Evolutionary conservation across 257 asterid species (phyloP).

Genomic region (Nyctanthes arbortristis): DNA sequence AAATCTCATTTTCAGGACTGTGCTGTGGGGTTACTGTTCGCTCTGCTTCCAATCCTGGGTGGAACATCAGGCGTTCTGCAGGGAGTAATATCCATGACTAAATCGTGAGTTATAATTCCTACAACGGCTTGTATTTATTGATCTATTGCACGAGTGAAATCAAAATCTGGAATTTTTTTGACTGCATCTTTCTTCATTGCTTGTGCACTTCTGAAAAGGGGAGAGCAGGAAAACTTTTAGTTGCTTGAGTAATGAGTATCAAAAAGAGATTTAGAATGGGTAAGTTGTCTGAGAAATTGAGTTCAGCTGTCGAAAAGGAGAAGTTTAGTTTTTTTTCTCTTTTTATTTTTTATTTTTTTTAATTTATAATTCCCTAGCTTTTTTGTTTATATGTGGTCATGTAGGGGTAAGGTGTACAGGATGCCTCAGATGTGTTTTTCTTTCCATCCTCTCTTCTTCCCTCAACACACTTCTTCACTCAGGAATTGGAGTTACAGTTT

Average conservation of each 20-base stretch:
- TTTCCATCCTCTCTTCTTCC: neutral
- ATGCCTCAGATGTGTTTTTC: neutral
- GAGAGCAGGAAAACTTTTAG: slow-evolving; percentile 9
- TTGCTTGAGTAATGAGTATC: slow-evolving; percentile 13
- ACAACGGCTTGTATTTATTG: neutral
- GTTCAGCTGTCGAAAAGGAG: slow-evolving; percentile 3
- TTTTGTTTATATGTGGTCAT: neutral
- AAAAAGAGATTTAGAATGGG: neutral
- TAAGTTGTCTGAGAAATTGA: neutral
- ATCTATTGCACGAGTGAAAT: neutral
- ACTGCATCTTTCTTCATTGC: slow-evolving; percentile 11
- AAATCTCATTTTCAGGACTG: slow-evolving; percentile 68
- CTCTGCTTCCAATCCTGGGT: slow-evolving; percentile 96
- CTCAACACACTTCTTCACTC: neutral
- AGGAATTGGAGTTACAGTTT: neutral
- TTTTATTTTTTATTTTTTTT: too few relatives aligned
- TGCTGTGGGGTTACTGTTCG: slow-evolving; percentile 97
- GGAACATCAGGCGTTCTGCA: slow-evolving; percentile 95
- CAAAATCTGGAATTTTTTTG: neutral
- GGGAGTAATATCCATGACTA: slow-evolving; percentile 94
- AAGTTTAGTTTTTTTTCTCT: neutral
- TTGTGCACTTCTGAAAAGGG: slow-evolving; percentile 1
- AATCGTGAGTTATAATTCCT: slow-evolving; percentile 65
- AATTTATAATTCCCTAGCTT: too few relatives aligned
- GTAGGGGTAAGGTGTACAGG: neutral